Evolutionary conservation across 1,284 basidiomycete genomes (phyloP), one percentile per base, ranked within the genome.

Genomic region (Rhodotorula sp.): DNA sequence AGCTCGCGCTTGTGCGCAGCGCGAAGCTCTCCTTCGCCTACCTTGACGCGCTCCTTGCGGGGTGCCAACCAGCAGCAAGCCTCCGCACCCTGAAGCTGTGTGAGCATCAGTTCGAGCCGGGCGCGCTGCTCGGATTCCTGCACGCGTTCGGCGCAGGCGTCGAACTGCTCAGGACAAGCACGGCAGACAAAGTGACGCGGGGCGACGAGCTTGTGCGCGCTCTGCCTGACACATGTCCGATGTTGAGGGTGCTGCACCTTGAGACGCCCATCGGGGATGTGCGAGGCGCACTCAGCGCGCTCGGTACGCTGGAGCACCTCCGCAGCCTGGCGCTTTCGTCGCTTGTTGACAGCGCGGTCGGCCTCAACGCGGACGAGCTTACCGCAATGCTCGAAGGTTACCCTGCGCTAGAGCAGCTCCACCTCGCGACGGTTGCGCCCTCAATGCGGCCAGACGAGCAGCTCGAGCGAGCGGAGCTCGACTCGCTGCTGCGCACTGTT

Each of bases 21-120:
- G 36, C n/a, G 46, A 60, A 61, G 39, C 29, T 73, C 29, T 32
- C 27, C 10, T 67, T 67, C 46, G 1, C 13, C 2, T 70, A 70
- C 41, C 44, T 73, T 58, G 50, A 61, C 55, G 32, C 41, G 10
- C 44, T 70, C 3, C 44, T 73, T 19, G 25, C 34, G 17, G 44
- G 57, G 27, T 46, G 50, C 19, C 41, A 51, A 1, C 2, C 21
- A 3, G 39, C 27, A 0, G n/a, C 44, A 13, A 29, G n/a, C n/a
- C 61, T 73, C 0, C 57, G 57, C 10, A 25, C 27, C 8, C 57
- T 73, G 37, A 12, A 36, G 5, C 19, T 73, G 10, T 61, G 57
- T 27, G 71, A 73, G 58, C 71, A 73, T 29, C 71, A 70, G 50
- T 54, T 73, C 32, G 34, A 56, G 15, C 37, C 58, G 1, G 44